Evolutionary conservation across 192 early-diverging fungal genomes (phyloP), one percentile per base, ranked within the genome.

Genomic region (Kickxella alabastrina): DNA sequence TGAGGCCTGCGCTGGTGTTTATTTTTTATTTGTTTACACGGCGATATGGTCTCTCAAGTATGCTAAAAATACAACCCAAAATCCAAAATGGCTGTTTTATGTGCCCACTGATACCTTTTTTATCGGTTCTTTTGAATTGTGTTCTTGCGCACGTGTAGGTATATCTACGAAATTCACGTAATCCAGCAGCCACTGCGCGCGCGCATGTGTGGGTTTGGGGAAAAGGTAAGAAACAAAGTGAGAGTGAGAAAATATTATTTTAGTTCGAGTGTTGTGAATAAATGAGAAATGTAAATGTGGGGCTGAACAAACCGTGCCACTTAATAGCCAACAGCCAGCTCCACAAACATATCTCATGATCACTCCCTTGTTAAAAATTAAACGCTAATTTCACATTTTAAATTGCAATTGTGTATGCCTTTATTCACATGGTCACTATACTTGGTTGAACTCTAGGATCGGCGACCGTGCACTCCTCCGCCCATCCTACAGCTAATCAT

Each of bases 151-250:
- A 13, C 14, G 21, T 39, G 44, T 75, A 75, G 72, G 49, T 75
- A 68, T 46, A 74, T 62, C 19, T 81, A 83, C 51, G 60, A 70
- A 23, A 55, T 82, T 9, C 57, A 62, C 9, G 82, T 88, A 24
- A 52, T 77, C 9, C 86, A 88, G 53, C 77, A 88, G 41, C 86
- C 86, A 12, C 58, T 77, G 18, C 69, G 78, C 22, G 85, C 83
- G 17, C 80, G 83, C 23, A 80, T 77, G 69, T 84, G 81, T 53
- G 85, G 82, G n/a, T 85, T 84, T 68, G 81, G 80, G 5, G 83
- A 87, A 45, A 84, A 82, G 54, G 71, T 63, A 68, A 54, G 48
- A n/a, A n/a, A n/a, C n/a, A n/a, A n/a, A n/a, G n/a, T n/a, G n/a
- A n/a, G n/a, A n/a, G n/a, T n/a, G n/a, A n/a, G n/a, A n/a, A n/a